phyloP scores from a whole-genome alignment of 2,329 filamentous ascomycete species.

The Diaporthe sp. region DNA sequence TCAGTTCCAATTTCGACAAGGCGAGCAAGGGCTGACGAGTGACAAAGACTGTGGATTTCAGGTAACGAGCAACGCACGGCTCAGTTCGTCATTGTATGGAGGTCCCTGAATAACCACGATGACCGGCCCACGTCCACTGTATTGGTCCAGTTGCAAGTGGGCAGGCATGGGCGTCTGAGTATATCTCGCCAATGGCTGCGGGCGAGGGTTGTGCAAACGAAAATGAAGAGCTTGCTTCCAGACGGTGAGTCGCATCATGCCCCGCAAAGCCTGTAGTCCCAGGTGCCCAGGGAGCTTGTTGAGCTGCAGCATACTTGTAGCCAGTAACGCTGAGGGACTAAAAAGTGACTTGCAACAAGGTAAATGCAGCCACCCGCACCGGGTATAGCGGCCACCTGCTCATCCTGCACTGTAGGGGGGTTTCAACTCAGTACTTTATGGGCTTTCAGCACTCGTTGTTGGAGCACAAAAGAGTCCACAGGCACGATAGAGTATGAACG shows the following conservation, averaged over 20 bases:
- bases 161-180: background rate
- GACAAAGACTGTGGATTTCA: background rate
- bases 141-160: background rate
- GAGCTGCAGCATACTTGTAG: background rate
- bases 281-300: background rate
- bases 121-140: background rate
- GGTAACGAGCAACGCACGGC: background rate
- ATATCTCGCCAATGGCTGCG: background rate
- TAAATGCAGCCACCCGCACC: constrained; percentile 34
- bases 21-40: background rate
- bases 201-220: constrained; percentile 37
- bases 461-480: background rate
- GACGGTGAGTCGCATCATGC: constrained; percentile 33
- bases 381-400: constrained; percentile 7
- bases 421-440: background rate
- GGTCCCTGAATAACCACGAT: background rate
- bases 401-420: background rate
- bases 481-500: background rate
- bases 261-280: constrained; percentile 26
- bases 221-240: constrained; percentile 29
- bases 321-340: background rate
- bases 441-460: background rate
- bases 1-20: constrained; percentile 10
- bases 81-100: no score
- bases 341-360: constrained; percentile 22